Base-by-base conservation (phyloP, 768 basidiomycete species). In the Mycena epipterygia region DNA sequence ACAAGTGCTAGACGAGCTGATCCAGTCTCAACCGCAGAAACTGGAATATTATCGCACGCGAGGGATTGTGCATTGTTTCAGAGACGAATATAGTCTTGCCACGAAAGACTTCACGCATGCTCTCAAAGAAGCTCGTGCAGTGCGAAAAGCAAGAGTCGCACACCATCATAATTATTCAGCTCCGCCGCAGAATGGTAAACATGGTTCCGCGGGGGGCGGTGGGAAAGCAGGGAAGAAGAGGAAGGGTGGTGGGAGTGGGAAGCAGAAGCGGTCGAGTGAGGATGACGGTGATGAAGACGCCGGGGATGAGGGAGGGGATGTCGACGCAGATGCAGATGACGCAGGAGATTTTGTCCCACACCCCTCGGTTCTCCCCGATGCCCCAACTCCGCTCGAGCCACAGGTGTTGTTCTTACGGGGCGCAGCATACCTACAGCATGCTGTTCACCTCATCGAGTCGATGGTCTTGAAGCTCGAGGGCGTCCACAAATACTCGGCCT, bases 51-150 rank as follows among this genome's bases (percentile, higher is more conserved):
- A 89, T 76, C 90, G 95, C 52, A 96, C 95, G 1, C 90, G 95
- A n/a, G 95, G 95, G 12, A 93, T 96, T 65, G 94, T 96, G 16
- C 93, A 93, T 74, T 93, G 91, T 77, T 96, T 96, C 84, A 89
- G 93, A 55, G 95, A 96, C 69, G 94, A 96, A 77, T 96, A 91
- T 74, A 68, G 82, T 3, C 84, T 87, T 35, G 95, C 95, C 1
- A 89, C 87, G 32, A 92, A 90, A 75, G 95, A 95, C 78, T 95
- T 95, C 70, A 95, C 95, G 0, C 80, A 90, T 71, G 94, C 92
- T 4, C 86, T 96, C 68, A 91, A 89, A 73, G 94, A 96, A 81
- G 88, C 93, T 0, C 90, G 93, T 37, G 86, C 89, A 0, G 81
- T 84, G 27, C 93, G 95, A 61, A 93, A 90, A 80, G 89, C 89